Conservation (phyloP, 306 rosid genomes). For the Begonia fuchsioides region DNA sequence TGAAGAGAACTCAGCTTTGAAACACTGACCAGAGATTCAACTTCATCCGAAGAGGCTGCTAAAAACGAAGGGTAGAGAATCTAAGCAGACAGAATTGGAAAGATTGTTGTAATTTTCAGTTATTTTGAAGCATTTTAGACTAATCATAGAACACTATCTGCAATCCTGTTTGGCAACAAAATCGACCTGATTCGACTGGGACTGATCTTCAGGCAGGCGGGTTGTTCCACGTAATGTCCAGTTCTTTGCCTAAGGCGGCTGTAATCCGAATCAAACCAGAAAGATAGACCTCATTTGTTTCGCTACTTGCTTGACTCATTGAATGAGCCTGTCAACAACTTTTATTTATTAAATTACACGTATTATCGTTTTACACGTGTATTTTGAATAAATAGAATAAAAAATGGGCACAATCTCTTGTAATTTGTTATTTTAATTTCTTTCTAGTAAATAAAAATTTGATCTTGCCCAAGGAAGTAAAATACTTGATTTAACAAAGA, state of each 20-base stretch:
- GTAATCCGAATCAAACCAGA: conserved; percentile 84
- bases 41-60: not conserved
- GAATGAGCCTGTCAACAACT: too few species aligned
- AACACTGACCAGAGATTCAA: not conserved
- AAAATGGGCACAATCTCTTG: too few species aligned
- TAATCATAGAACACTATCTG: not conserved
- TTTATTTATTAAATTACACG: conserved; percentile 96
- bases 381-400: too few species aligned
- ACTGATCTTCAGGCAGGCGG: conserved; percentile 19
- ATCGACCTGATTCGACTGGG: conserved; percentile 8
- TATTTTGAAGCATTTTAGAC: not conserved
- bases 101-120: too few species aligned
- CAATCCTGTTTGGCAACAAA: conserved; percentile 9
- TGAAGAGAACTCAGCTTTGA: not conserved
- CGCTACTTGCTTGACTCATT: too few species aligned
- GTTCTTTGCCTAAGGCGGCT: conserved; percentile 92
- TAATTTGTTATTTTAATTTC: too few species aligned
- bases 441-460: too few species aligned
- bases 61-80: not conserved
- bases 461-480: too few species aligned
- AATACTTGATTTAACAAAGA: too few species aligned
- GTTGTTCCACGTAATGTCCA: conserved; percentile 56
- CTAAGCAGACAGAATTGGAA: too few species aligned
- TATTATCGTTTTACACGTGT: too few species aligned
- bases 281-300: conserved; percentile 81